Evolutionary conservation across 2,329 filamentous ascomycete genomes (phyloP), one percentile per base, ranked within the genome.

Genomic region (Alternaria ethzedia): DNA sequence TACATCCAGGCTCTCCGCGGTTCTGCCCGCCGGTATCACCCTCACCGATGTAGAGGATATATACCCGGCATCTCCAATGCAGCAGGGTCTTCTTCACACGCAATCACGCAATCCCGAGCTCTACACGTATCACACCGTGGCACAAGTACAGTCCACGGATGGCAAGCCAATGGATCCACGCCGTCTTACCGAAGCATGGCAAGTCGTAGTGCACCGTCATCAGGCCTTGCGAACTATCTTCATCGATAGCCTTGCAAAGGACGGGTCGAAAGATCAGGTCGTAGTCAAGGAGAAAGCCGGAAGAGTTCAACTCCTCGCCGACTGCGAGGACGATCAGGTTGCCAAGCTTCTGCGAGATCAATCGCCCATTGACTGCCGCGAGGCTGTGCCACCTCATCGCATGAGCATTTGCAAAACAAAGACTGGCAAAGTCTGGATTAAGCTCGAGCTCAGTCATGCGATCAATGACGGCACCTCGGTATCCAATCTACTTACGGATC

Each of bases 401-500:
- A 78, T 86, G 50, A 82, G 78, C 1, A 77, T 85, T 30, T 84
- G 82, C 58, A 78, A 81, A 67, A 83, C 81, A 10, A 71, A 71
- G 4, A 64, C 67, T 2, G 73, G 74, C 12, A 75, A 74, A 47
- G 61, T 85, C 0, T 83, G 82, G 67, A 81, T 82, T 45, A 82
- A 82, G 43, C 72, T 86, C 12, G 85, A 87, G 58, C 75, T 87
- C 17, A 86, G 82, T 64, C 85, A 87, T 65, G 82, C 81, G 10
- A 82, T 85, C 28, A 84, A 70, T 41, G 85, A 87, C 71, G 85
- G 85, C 1, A 80, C 79, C 41, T 86, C 85, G 0, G 82, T 86
- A 46, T 81, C 83, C 0, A 82, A 85, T 49, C 78, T 86, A 6
- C 70, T 85, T 6, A 77, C 79, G 5, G 85, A 86, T 57, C 66